Conservation (phyloP, 805 yeast genomes). For the Phaffomyces thermotolerans region DNA sequence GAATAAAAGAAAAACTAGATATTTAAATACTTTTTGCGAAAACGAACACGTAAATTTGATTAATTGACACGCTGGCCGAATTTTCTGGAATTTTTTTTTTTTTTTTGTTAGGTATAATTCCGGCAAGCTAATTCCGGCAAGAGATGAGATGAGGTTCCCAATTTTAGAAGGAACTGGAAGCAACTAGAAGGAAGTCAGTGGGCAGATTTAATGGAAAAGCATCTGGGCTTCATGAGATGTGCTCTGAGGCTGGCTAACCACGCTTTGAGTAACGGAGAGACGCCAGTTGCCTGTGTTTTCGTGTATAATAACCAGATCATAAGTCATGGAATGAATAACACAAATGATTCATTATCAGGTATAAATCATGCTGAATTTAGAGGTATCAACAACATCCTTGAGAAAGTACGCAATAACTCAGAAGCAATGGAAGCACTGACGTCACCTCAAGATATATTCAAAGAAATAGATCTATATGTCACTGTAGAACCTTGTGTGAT, state of each 20-base stretch:
- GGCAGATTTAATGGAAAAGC: background rate
- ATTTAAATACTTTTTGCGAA: background rate
- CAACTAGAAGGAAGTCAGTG: too few species aligned
- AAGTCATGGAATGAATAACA: conserved; percentile 77
- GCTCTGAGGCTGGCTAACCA: conserved; percentile 52
- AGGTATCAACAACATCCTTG: conserved; percentile 54
- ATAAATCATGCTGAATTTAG: conserved; percentile 90
- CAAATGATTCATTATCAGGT: conserved; percentile 79
- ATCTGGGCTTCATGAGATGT: conserved; percentile 37
- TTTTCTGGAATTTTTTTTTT: background rate
- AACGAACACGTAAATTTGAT: background rate
- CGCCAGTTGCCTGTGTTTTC: conserved; percentile 80
- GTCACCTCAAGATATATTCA: conserved; percentile 32
- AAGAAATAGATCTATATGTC: conserved; percentile 67
- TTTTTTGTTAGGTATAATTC: too few species aligned
- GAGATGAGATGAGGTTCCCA: background rate
- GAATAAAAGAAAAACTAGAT: background rate
- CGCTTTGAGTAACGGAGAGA: conserved; percentile 64
- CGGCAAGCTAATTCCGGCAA: too few species aligned
- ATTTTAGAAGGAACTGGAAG: too few species aligned
- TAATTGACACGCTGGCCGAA: conserved; percentile 1
- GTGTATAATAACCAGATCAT: conserved; percentile 48
- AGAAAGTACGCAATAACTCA: conserved; percentile 22
- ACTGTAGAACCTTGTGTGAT: conserved; percentile 97
- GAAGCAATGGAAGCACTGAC: conserved; percentile 14